These are phyloP conservation scores for Lactuca sativa DNA, from an alignment of 129 eudicot species.

Conservation along the genomic window DNA sequence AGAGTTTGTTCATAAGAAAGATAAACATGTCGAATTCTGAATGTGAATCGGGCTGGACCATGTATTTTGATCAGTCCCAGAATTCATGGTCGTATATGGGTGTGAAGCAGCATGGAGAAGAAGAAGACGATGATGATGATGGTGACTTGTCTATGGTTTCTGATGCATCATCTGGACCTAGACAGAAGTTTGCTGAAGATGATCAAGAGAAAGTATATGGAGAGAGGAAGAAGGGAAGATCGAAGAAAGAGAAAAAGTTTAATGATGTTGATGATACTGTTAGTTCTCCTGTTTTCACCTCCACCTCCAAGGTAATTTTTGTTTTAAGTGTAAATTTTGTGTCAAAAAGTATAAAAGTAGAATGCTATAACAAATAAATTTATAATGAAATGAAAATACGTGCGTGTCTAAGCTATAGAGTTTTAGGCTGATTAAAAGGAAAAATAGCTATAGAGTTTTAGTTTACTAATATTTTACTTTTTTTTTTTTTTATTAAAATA, in stretches of 20 bases:
- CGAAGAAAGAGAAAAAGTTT: not conserved
- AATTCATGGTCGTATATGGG: slow-evolving; percentile 3
- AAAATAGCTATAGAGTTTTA: not conserved
- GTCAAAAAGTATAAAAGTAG: not conserved
- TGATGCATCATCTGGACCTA: slow-evolving; percentile 12
- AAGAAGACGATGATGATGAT: not conserved
- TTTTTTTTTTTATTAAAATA: no score
- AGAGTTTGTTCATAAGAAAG: not conserved
- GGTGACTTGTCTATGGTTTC: slow-evolving; percentile 6
- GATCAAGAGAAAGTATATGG: not conserved
- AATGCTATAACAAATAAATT: not conserved
- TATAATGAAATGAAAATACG: no score
- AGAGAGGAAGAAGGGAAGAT: slow-evolving; percentile 9
- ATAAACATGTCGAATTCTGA: slow-evolving; percentile 5
- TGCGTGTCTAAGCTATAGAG: not conserved
- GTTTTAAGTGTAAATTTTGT: not conserved
- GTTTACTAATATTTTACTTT: no score
- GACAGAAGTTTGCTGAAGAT: slow-evolving; percentile 5
- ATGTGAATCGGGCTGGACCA: slow-evolving; percentile 9
- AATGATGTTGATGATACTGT: slow-evolving; percentile 2
- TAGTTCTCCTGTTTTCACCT: slow-evolving; percentile 4
- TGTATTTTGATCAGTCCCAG: slow-evolving; percentile 4
- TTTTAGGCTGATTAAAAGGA: not conserved
- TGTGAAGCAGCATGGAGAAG: not conserved
- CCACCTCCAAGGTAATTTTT: not conserved